phyloP scores from a whole-genome alignment of 306 rosid species.

The Psophocarpus tetragonolobus region DNA sequence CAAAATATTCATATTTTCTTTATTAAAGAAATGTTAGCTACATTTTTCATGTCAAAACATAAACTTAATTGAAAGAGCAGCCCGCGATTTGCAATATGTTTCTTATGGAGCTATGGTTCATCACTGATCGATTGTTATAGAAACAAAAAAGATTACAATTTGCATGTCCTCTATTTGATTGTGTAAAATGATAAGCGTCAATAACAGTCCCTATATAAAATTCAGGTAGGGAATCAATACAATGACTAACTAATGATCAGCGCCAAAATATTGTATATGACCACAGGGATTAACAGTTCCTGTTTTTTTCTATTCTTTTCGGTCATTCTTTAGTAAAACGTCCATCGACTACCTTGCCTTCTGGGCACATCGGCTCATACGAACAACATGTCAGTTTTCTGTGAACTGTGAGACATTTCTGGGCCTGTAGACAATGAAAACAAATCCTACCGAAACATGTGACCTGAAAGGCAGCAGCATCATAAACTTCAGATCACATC shows the following conservation, averaged over 20 bases:
- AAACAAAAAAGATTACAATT: background rate
- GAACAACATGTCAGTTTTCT: conserved; percentile 7
- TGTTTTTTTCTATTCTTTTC: background rate
- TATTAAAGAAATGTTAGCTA: background rate
- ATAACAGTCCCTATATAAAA: background rate
- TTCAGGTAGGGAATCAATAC: conserved; percentile 15
- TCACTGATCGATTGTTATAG: background rate
- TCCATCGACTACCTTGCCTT: background rate
- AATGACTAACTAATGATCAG: background rate
- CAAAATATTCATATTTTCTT: background rate
- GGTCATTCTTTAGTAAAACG: background rate
- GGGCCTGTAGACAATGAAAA: background rate
- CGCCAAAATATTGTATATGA: background rate
- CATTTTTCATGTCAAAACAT: no score
- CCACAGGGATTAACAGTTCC: conserved; percentile 7
- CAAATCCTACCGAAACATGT: conserved; percentile 4
- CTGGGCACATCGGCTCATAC: background rate
- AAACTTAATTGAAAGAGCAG: background rate
- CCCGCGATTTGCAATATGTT: background rate
- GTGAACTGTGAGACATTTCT: conserved; percentile 26
- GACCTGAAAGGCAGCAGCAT: conserved; percentile 25
- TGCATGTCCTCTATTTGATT: conserved; percentile 1
- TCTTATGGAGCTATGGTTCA: background rate
- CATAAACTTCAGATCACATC: conserved; percentile 19
- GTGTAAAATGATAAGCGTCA: background rate